phyloP scores from a whole-genome alignment of 2,329 filamentous ascomycete species.

The Fonsecaea monophora region DNA sequence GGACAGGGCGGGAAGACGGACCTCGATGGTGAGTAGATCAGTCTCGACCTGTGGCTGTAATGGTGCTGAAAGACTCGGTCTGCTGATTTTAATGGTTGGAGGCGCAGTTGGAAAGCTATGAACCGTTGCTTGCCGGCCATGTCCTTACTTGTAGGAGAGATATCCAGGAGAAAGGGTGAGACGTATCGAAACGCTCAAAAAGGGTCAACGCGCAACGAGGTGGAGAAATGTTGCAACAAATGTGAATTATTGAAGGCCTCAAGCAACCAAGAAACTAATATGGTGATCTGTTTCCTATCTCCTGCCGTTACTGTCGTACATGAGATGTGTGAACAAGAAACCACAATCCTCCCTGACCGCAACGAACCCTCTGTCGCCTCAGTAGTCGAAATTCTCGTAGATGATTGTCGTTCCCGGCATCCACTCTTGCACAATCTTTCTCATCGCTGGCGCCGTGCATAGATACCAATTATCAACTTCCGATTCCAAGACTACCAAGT shows the following conservation, averaged over 20 bases:
- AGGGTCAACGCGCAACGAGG: background rate
- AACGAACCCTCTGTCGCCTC: background rate
- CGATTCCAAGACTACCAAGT: constrained; percentile 52
- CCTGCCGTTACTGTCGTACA: background rate
- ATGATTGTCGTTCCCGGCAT: constrained; percentile 61
- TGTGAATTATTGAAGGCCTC: background rate
- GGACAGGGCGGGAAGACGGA: background rate
- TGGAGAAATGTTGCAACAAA: background rate
- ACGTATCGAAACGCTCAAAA: background rate
- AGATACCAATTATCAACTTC: constrained; percentile 62
- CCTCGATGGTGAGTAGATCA: background rate
- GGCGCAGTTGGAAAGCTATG: background rate
- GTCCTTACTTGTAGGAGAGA: background rate
- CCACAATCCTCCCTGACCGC: background rate
- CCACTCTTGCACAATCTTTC: constrained; percentile 60
- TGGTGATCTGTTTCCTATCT: background rate
- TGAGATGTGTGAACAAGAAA: background rate
- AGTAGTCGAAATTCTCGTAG: constrained; percentile 69
- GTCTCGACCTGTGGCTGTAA: background rate
- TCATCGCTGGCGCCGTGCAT: constrained; percentile 61
- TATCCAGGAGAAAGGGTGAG: background rate
- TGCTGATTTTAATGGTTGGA: background rate
- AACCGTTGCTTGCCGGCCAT: background rate
- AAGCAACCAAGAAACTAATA: background rate
- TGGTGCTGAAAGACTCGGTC: background rate